Conservation (phyloP, 169 alveolate genomes). For the Cryptosporidium xiaoi region DNA sequence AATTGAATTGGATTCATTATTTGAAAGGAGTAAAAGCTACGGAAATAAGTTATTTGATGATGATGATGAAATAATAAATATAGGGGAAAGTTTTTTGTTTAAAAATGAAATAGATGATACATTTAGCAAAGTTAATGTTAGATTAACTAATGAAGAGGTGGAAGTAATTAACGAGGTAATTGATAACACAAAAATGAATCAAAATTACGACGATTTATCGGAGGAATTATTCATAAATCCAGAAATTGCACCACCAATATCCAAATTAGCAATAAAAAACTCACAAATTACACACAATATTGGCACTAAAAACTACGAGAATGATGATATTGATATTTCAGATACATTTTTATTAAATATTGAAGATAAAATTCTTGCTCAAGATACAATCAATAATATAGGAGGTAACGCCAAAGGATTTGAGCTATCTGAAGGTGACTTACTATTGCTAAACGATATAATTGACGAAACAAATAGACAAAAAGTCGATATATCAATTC, state of each 20-base stretch:
- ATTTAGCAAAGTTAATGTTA: too few relatives aligned
- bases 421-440: conserved; percentile 4
- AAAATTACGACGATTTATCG: background rate
- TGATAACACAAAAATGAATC: background rate
- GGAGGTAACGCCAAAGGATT: background rate
- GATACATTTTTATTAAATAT: background rate
- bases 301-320: background rate
- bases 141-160: background rate
- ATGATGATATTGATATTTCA: conserved; percentile 8
- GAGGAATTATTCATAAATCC: background rate
- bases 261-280: background rate
- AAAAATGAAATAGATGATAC: background rate
- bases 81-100: background rate
- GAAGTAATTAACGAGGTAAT: background rate
- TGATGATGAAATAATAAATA: background rate
- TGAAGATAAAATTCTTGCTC: too few relatives aligned
- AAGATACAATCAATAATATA: background rate
- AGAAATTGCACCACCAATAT: too few relatives aligned
- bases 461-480: background rate
- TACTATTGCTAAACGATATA: background rate
- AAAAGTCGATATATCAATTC: background rate
- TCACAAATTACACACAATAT: background rate
- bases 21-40: background rate
- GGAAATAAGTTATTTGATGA: background rate
- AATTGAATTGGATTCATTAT: background rate